Conservation (phyloP, 176 grass and related monocot genomes). For the Alloteropsis semialata region DNA sequence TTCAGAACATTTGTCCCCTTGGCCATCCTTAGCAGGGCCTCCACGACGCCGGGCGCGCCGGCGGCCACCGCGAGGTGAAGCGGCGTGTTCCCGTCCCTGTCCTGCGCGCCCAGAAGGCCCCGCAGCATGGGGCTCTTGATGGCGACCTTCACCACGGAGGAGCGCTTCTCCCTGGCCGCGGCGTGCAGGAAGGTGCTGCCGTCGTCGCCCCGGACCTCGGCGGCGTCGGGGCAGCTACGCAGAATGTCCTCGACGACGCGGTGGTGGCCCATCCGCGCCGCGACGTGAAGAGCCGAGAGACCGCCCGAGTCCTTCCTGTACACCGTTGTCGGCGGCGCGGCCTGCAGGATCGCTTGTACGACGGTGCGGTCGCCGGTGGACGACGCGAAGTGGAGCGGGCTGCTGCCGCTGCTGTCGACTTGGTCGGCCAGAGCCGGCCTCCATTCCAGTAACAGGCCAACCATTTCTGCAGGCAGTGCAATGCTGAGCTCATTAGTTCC, state of each 20-base stretch:
- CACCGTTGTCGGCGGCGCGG: background rate
- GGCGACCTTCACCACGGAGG: background rate
- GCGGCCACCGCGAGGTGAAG: constrained; percentile 14
- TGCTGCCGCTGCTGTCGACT: constrained; percentile 2
- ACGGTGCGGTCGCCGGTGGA: background rate
- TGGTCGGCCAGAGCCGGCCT: background rate
- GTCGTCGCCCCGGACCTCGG: background rate
- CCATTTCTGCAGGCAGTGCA: constrained; percentile 1
- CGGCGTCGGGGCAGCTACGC: background rate
- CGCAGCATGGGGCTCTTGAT: background rate
- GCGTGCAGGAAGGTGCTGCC: constrained; percentile 25
- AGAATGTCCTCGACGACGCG: background rate
- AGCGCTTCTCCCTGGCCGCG: background rate
- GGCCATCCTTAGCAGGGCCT: background rate
- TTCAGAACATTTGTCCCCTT: background rate
- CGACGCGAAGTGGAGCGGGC: constrained; percentile 16
- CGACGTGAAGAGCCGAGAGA: constrained; percentile 11
- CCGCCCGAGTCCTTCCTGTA: background rate
- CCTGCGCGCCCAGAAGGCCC: background rate
- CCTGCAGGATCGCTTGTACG: background rate
- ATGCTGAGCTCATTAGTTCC: background rate
- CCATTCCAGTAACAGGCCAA: background rate
- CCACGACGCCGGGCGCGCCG: background rate
- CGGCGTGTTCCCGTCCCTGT: constrained; percentile 21
- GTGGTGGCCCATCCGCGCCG: constrained; percentile 23